phyloP scores from a whole-genome alignment of 1,284 basidiomycete genomes.

The Gyrodon tennesseensis region DNA sequence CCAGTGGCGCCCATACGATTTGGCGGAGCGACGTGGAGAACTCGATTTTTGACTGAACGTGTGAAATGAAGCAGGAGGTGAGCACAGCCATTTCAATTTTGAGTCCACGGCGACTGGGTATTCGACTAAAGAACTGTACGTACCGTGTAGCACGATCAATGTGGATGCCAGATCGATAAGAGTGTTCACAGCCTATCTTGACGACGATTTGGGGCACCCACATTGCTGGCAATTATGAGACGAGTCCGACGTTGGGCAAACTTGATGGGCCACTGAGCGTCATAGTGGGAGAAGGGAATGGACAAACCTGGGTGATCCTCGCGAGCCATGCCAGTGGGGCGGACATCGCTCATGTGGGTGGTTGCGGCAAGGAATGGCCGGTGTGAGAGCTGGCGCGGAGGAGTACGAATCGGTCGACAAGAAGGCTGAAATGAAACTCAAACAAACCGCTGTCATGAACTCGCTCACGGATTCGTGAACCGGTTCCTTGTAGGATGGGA shows the following conservation, averaged over 20 bases:
- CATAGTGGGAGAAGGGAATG: neutral
- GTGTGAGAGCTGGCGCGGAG: conserved; percentile 30
- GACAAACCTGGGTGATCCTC: neutral
- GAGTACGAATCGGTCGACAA: conserved; percentile 30
- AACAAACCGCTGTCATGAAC: conserved; percentile 38
- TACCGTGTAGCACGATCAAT: conserved; percentile 14
- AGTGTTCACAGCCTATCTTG: conserved; percentile 20
- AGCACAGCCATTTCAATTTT: conserved; percentile 21
- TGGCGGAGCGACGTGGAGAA: neutral
- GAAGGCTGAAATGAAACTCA: conserved; percentile 42
- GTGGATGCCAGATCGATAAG: conserved; percentile 26
- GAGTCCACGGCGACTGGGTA: conserved; percentile 21
- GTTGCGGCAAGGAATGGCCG: conserved; percentile 32
- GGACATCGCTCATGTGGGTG: conserved; percentile 20
- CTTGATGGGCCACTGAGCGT: neutral
- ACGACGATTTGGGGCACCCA: neutral
- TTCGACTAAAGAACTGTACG: conserved; percentile 17
- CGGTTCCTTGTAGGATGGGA: conserved; percentile 29
- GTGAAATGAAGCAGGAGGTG: conserved; percentile 22
- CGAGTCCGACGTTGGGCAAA: neutral
- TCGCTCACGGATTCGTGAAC: conserved; percentile 34
- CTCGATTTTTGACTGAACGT: conserved; percentile 24
- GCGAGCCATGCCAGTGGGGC: neutral
- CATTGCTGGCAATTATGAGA: no score
- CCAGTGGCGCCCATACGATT: conserved; percentile 6